Evolutionary conservation across 352 stramenopile genomes (phyloP), one percentile per base, ranked within the genome.

Genomic region (Saprolegnia parasitica): DNA sequence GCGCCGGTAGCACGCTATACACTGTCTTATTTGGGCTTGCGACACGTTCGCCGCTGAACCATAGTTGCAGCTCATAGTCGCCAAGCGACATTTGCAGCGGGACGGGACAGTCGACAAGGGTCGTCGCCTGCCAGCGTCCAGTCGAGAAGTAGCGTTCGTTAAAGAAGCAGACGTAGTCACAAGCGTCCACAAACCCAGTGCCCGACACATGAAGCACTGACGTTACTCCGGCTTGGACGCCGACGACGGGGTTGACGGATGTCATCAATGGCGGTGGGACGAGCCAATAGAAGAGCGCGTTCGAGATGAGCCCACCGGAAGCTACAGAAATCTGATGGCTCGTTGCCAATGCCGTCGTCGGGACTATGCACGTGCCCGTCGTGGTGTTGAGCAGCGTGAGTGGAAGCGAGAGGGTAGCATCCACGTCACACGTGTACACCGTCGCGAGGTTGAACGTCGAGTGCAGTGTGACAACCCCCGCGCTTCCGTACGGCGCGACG

Each of bases 101-200:
- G 13, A 60, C 35, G 11, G n/a, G 52, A 40, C 52, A 60, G 11
- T 60, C 52, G 20, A 60, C 52, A 26, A 24, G 11, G 13, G n/a
- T 60, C 24, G 52, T 16, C 35, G 52, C 2, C 20, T 60, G 52
- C 52, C 52, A 60, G 16, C 52, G 52, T 11, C 52, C 52, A 1
- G 5, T 35, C 13, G 52, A 40, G 1, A 3, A 24, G 9, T 24
- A 24, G 20, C 13, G 11, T 11, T 16, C 52, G 13, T 9, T 9
- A 60, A 60, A 60, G 24, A 13, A 40, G 35, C 52, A 60, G 11
- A 42, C 20, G 52, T 60, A 60, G 52, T 60, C 52, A 13, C 11
- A 1, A 3, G 3, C 35, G 52, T 60, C 52, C 3, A 60, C n/a
- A 40, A 60, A 60, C 11, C 35, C 35, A 9, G 24, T 40, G 8